Evolutionary conservation across 1,284 basidiomycete genomes (phyloP), one percentile per base, ranked within the genome.

Genomic region (Albatrellus sp.): DNA sequence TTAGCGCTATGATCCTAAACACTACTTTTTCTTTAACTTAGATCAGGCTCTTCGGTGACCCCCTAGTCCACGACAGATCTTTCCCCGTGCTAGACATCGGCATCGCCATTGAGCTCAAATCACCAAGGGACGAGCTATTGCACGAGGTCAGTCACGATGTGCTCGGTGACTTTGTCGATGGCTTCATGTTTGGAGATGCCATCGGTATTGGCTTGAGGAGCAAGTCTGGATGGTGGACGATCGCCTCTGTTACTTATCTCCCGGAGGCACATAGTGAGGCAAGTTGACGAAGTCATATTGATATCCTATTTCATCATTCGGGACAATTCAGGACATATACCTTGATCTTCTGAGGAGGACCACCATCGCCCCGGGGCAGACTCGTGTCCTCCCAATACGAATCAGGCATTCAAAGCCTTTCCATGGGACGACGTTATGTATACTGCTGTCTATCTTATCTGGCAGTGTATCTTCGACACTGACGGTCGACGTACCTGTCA

Each of bases 31-130:
- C 4, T 29, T 9, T 33, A 20, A 20, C 30, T 13, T 51, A 87
- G 82, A 86, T 89, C 47, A 66, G 85, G 46, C 66, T 89, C 14
- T 89, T 89, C 55, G 86, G 85, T 8, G 83, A 85, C 55, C 82
- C 85, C 2, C 59, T 54, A 33, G 59, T 57, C 13, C 53, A 60
- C 24, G 60, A 60, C 4, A 63, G 58, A 12, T 60, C 68, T 1
- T 49, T 63, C 9, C 80, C 84, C 0, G 62, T 68, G 10, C 66
- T 81, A 48, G 69, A 60, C 16, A 59, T 84, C 46, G 63, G 60
- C 7, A 50, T 84, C 36, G 57, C 57, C 0, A 60, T 76, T 29
- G 39, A 62, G 10, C 43, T 75, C 7, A 69, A 76, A 46, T 36
- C 42, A 10, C 40, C 48, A 5, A 42, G 45, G 13, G 16, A 6